Evolutionary conservation across 163 green algal genomes (phyloP), one percentile per base, ranked within the genome.

Genomic region (Prototheca cutis): DNA sequence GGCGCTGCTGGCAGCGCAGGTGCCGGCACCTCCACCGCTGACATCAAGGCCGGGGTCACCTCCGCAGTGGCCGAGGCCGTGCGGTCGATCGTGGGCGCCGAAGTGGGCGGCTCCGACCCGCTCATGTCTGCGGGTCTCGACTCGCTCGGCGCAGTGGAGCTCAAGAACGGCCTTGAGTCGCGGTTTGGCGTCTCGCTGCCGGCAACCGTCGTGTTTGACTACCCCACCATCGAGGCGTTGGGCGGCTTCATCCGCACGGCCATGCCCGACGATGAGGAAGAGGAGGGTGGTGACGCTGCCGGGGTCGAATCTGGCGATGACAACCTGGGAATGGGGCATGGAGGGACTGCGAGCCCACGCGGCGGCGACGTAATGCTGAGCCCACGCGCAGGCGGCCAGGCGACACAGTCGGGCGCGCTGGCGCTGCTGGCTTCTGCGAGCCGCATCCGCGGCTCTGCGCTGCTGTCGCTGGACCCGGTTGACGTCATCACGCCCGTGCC

Each of bases 101-200:
- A 59, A 4, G 32, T 86, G 15, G 57, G 25, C 54, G 4, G 48
- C 2, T 65, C 86, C 23, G 69, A 78, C 21, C 68, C 79, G 21
- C 77, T 94, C 24, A 92, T 94, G 82, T 79, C 84, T 31, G 72
- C 80, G 3, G 86, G 86, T 1, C 67, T 94, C 40, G 87, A 95
- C 72, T 90, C 79, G 19, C 69, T 93, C 39, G 84, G 78, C 28
- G 70, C 70, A 0, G 65, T 78, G 19, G 65, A 78, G 48, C 61
- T 78, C 4, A 73, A 71, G 29, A 86, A 87, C 39, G 81, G 84
- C 61, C 70, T 95, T 51, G 64, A 82, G 18, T 53, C 67, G 8
- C 28, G 56, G 15, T 39, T 86, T 25, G 66, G 68, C 10, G 74
- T 84, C 49, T 66, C 66, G 36, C 70, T 90, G 23, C 81, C 83